Percentiles rank a stretch among this genome's conserved stretches.
These are phyloP conservation scores for Wickerhamia fluorescens DNA, from an alignment of 805 yeast species.

Conservation along the genomic window DNA sequence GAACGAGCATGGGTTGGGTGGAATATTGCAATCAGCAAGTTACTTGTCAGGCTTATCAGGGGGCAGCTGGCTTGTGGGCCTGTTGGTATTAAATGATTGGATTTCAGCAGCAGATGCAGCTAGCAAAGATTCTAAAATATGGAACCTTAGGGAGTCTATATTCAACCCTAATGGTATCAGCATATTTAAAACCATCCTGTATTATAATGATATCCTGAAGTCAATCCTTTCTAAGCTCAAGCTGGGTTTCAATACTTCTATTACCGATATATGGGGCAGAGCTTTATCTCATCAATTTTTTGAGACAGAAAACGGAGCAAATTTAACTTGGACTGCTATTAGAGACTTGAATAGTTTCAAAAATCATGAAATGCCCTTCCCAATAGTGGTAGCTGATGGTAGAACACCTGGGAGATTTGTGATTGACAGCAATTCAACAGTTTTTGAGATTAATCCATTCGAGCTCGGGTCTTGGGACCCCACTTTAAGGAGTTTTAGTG, in stretches of 20 bases:
- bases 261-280: constrained; percentile 80
- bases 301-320: constrained; percentile 15
- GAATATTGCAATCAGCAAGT: constrained; percentile 61
- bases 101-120: constrained; percentile 57
- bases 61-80: constrained; percentile 75
- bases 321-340: constrained; percentile 28
- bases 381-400: constrained; percentile 29
- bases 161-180: too few species aligned
- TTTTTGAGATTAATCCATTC: constrained; percentile 34
- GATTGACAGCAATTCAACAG: constrained; percentile 29
- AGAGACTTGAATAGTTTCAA: constrained; percentile 18
- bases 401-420: constrained; percentile 25
- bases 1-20: constrained; percentile 52
- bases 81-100: constrained; percentile 65
- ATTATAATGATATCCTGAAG: constrained; percentile 13
- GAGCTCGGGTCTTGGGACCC: constrained; percentile 38
- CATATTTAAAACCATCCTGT: constrained; percentile 19
- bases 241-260: constrained; percentile 62
- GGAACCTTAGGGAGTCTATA: constrained; percentile 27
- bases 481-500: constrained; percentile 31
- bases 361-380: constrained; percentile 36
- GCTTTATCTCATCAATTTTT: constrained; percentile 64
- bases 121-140: constrained; percentile 19
- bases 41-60: constrained; percentile 79
- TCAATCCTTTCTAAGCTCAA: constrained; percentile 17